Evolutionary conservation across 73 alveolate genomes (phyloP).

Genomic region (Paramecium sonneborni): DNA sequence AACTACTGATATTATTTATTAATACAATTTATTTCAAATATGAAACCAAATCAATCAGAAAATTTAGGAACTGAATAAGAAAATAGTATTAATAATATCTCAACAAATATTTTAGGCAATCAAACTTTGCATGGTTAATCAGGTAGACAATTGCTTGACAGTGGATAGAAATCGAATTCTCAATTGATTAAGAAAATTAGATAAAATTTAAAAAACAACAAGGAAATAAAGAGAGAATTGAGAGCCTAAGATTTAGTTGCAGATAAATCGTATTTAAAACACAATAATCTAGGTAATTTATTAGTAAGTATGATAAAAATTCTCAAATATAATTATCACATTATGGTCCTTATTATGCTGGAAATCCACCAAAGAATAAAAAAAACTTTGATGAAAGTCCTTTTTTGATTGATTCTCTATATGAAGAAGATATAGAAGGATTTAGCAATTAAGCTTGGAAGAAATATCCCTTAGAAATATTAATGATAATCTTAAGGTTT

Average conservation of each 20-base stretch:
- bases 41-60: background rate
- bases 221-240: background rate
- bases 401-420: background rate
- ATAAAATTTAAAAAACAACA: background rate
- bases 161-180: background rate
- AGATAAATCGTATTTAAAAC: background rate
- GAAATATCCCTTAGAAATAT: conserved; percentile 12
- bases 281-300: background rate
- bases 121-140: background rate
- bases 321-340: background rate
- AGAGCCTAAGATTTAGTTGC: background rate
- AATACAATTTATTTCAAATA: background rate
- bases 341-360: conserved; percentile 26
- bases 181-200: background rate
- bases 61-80: background rate
- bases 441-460: conserved; percentile 48
- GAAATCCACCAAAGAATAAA: conserved; percentile 5
- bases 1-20: background rate
- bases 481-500: conserved; percentile 43
- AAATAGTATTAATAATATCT: background rate
- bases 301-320: background rate
- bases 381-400: background rate
- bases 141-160: background rate
- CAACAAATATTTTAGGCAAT: background rate
- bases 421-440: background rate